Conservation (phyloP, 441 rosid genomes). For the Metrosideros polymorpha region DNA sequence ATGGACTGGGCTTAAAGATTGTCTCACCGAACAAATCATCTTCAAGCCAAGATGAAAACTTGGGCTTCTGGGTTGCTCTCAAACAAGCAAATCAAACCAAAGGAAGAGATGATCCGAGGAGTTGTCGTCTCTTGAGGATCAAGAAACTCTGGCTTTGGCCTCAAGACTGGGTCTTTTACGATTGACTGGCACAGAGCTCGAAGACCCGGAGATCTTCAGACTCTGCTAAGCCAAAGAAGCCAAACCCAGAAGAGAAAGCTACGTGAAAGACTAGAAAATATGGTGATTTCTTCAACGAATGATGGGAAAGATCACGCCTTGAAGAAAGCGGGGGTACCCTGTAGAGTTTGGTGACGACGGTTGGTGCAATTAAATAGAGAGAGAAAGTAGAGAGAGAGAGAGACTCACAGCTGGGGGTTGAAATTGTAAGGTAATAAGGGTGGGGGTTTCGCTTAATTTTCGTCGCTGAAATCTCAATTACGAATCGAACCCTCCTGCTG, state of each 20-base stretch:
- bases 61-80: neutral
- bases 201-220: neutral
- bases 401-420: neutral
- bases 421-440: neutral
- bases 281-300: neutral
- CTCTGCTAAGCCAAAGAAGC: neutral
- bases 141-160: neutral
- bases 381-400: neutral
- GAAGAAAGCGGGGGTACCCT: neutral
- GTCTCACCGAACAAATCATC: conserved; percentile 39
- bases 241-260: neutral
- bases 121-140: neutral
- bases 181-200: neutral
- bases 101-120: neutral
- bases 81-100: neutral
- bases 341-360: neutral
- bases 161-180: neutral
- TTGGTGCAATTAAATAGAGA: neutral
- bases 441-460: neutral
- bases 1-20: conserved; percentile 16
- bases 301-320: neutral
- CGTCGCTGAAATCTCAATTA: neutral
- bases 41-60: neutral
- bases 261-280: neutral
- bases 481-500: neutral